Base-by-base conservation (phyloP, 768 basidiomycete species). In the Agaricus bisporus region DNA sequence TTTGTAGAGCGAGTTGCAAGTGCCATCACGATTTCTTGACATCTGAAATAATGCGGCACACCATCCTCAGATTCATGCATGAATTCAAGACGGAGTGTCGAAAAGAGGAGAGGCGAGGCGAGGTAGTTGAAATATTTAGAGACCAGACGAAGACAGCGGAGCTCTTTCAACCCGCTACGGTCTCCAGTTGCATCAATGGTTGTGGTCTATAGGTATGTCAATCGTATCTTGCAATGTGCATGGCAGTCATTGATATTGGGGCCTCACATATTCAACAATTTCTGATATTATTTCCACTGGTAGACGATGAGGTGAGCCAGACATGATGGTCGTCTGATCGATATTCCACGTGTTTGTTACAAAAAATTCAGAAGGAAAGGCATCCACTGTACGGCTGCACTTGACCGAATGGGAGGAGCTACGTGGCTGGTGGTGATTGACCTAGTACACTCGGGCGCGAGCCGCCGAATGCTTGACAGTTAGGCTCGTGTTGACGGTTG, bases 401-500 rank as follows among this genome's bases (percentile, higher is more conserved):
- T 22, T 22, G 22, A 22, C 22, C 4, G 22, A 22, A 22, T 22
- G 22, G 22, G 22, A 22, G 22, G 22, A 22, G 22, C 22, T 22
- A 4, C 4, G 22, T 22, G 22, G 4, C 22, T 22, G 22, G 22
- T 22, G 22, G 22, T 22, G 4, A 22, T 22, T 22, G 22, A 22
- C 22, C 22, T 22, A 22, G 22, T 4, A 22, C 22, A 22, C 22
- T 22, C 4, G 22, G 22, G 22, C 22, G 4, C 4, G 22, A 22
- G 22, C 22, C 4, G 22, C 22, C 4, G 22, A 22, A 22, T 22
- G 22, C 22, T 22, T 46, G 58, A 5, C 15, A 58, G 56, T 60
- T 68, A 51, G 57, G 61, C 41, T 22, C 22, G 4, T 22, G 22
- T 22, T 22, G 22, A 22, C 22, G 4, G 22, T 22, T 22, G 22